These are phyloP conservation scores for Suillus variegatus DNA, from an alignment of 768 basidiomycete genomes.

Conservation along the genomic window DNA sequence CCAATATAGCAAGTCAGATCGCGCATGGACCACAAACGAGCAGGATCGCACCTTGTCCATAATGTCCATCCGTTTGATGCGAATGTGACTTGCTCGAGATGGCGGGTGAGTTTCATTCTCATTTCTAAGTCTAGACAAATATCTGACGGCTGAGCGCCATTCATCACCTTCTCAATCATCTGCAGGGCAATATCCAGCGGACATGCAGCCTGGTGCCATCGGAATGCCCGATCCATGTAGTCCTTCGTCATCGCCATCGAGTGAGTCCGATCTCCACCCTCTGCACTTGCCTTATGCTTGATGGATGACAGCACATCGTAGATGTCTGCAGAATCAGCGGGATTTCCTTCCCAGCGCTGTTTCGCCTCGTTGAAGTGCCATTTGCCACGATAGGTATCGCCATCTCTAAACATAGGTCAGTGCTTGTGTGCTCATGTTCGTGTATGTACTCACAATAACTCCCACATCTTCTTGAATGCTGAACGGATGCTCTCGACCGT, in stretches of 20 bases:
- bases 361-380: slow-evolving; percentile 29
- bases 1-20: slow-evolving; percentile 26
- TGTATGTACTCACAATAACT: background rate
- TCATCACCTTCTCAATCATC: background rate
- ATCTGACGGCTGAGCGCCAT: background rate
- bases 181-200: background rate
- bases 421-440: no score
- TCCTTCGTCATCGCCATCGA: slow-evolving; percentile 25
- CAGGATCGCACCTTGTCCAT: background rate
- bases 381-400: slow-evolving; percentile 23
- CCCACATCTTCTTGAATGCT: slow-evolving; percentile 13
- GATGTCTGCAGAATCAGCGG: slow-evolving; percentile 26
- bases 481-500: slow-evolving; percentile 5
- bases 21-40: slow-evolving; percentile 6
- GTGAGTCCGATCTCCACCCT: slow-evolving; percentile 26
- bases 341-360: slow-evolving; percentile 29
- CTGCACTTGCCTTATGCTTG: slow-evolving; percentile 21
- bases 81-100: background rate
- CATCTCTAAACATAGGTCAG: background rate
- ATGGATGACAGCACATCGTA: slow-evolving; percentile 24
- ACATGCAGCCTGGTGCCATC: background rate
- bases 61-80: background rate
- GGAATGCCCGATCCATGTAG: background rate
- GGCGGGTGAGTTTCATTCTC: background rate
- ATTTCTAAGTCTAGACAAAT: background rate